Base-by-base conservation (phyloP, 306 rosid genomes). In the Spatholobus suberectus region DNA sequence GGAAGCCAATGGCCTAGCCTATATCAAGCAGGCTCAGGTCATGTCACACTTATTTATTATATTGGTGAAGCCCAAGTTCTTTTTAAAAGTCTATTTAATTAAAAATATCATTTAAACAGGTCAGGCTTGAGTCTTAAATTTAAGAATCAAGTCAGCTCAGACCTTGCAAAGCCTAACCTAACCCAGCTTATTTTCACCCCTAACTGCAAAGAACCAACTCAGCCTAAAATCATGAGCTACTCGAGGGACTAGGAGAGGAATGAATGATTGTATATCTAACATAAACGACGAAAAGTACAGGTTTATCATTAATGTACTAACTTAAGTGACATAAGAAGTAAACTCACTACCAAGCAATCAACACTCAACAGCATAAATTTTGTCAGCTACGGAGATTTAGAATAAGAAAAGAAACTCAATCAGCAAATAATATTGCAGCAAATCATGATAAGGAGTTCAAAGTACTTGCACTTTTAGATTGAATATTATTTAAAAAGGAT, bases 391-490 rank as follows among this genome's bases (percentile, higher is more conserved):
- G n/a, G 67, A 35, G 18, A 66, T 84, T 70, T 32, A 58, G 35
- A 82, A 80, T 75, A 66, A 18, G 21, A 78, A 75, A 77, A 27
- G 34, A 69, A 75, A 73, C 57, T 77, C 11, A 37, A 73, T 21
- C 52, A 26, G 27, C 69, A 65, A 52, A 18, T 13, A 73, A 62
- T 55, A 63, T 46, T 15, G 44, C 46, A 70, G 46, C 17, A 70
- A 49, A 86, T 70, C 69, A 55, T 24, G 65, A 32, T 70, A 49
- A 26, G 41, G 59, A 59, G 78, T 49, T 75, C 49, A 83, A 73
- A 79, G 29, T 26, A 84, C 29, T 46, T 71, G 75, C 72, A 67
- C 76, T 27, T 66, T 65, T 55, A 44, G 85, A 20, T 76, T 65
- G 70, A 59, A 81, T 29, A 81, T 72, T 76, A 58, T 4, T 23